phyloP scores from a whole-genome alignment of 768 basidiomycete genomes.

The Tylopilus plumbeoviolaceoides region DNA sequence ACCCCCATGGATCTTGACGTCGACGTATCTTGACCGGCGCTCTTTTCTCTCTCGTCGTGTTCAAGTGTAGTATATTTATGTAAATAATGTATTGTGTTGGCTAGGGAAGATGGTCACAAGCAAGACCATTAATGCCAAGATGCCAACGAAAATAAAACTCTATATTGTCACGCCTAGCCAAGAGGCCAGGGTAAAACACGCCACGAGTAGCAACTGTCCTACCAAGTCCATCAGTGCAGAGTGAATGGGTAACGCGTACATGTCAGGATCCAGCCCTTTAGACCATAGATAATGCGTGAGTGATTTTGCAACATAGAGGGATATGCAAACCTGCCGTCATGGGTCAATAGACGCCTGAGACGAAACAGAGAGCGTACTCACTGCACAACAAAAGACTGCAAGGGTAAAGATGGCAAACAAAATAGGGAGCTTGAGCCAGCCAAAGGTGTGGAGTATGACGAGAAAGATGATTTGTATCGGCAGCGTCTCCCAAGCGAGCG shows the following conservation, averaged over 20 bases:
- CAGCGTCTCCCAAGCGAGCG: constrained; percentile 71
- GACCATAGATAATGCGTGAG: constrained; percentile 80
- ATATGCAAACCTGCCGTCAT: constrained; percentile 57
- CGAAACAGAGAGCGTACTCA: constrained; percentile 40
- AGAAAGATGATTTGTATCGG: constrained; percentile 81
- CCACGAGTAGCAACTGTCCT: constrained; percentile 75
- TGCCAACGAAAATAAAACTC: not conserved
- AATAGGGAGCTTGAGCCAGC: constrained; percentile 74
- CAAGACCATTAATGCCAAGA: not conserved
- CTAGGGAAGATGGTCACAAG: not conserved
- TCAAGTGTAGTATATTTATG: not conserved
- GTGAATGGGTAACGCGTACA: constrained; percentile 91
- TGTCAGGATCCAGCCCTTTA: constrained; percentile 77
- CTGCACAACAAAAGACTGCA: constrained; percentile 71
- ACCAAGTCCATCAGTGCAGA: constrained; percentile 84
- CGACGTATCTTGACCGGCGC: constrained; percentile 35
- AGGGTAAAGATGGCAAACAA: constrained; percentile 67
- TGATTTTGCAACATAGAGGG: constrained; percentile 59
- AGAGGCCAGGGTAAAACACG: constrained; percentile 67
- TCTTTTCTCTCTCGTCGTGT: not conserved
- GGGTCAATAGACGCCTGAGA: not conserved
- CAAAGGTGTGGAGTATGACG: constrained; percentile 53
- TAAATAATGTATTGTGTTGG: not conserved
- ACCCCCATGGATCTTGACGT: constrained; percentile 38
- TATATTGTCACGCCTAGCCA: constrained; percentile 29